These are phyloP conservation scores for Chara braunii DNA, from an alignment of 139 green algal species.

Conservation along the genomic window DNA sequence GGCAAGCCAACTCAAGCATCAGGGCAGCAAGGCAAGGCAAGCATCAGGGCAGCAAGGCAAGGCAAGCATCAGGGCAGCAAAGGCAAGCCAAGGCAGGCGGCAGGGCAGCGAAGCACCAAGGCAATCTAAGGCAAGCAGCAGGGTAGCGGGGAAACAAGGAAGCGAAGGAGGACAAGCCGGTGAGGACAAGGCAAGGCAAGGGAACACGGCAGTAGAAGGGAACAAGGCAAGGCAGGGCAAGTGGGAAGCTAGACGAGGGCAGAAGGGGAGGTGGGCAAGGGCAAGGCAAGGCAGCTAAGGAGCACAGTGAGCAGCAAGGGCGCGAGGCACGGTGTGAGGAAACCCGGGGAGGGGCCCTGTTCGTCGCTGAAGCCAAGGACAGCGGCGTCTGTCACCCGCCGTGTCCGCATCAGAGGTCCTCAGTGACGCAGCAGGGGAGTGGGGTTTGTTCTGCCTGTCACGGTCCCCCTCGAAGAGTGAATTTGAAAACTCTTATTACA, in stretches of 20 bases:
- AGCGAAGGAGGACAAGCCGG: not conserved
- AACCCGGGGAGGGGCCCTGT: too few relatives aligned
- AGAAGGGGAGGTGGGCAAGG: not conserved
- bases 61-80: too few relatives aligned
- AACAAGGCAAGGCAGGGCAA: not conserved
- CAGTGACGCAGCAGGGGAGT: too few relatives aligned
- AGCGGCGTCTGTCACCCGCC: too few relatives aligned
- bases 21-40: not conserved
- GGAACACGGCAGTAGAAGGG: not conserved
- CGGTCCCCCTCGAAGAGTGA: not conserved
- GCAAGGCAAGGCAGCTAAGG: not conserved
- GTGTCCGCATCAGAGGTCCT: too few relatives aligned
- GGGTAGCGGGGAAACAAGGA: not conserved
- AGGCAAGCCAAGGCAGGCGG: not conserved
- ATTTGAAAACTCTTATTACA: not conserved
- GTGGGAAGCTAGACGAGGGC: not conserved
- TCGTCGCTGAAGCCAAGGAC: not conserved
- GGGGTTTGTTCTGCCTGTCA: not conserved
- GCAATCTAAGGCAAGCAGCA: not conserved
- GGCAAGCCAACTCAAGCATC: not conserved
- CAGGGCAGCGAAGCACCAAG: not conserved
- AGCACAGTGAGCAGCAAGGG: not conserved
- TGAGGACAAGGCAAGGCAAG: not conserved
- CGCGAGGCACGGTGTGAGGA: not conserved
- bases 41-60: not conserved